Percentiles rank a stretch among this genome's conserved stretches.
Evolutionary conservation across 2,329 filamentous ascomycete genomes (phyloP).

Genomic region (Septoria linicola): DNA sequence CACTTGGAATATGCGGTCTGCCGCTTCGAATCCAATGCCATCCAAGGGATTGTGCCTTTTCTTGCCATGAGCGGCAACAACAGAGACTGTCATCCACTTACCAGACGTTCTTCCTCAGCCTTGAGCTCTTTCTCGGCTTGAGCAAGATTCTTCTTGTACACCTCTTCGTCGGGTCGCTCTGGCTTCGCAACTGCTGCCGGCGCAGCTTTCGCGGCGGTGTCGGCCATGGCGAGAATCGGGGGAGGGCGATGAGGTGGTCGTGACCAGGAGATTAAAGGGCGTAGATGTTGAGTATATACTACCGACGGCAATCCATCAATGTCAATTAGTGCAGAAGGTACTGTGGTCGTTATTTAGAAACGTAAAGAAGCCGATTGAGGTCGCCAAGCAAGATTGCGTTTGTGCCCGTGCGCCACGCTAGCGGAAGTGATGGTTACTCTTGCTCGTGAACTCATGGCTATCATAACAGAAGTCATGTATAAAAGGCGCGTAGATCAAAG

Average conservation of each 20-base stretch:
- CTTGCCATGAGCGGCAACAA: too few species aligned
- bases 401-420: too few species aligned
- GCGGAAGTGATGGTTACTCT: too few species aligned
- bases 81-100: constrained; percentile 26
- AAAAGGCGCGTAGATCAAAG: too few species aligned
- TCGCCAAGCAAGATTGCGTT: too few species aligned
- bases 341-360: too few species aligned
- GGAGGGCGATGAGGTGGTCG: not conserved
- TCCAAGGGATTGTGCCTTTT: too few species aligned
- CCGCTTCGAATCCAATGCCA: not conserved
- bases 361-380: too few species aligned
- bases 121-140: constrained; percentile 85
- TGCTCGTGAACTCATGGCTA: too few species aligned
- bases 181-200: constrained; percentile 58
- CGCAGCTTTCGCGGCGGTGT: constrained; percentile 22
- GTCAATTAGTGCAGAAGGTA: too few species aligned
- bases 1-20: constrained; percentile 3
- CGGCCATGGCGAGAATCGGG: constrained; percentile 29
- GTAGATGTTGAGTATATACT: constrained; percentile 4
- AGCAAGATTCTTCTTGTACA: constrained; percentile 74
- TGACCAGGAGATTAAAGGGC: not conserved
- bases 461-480: too few species aligned
- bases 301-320: constrained; percentile 4
- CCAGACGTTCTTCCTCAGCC: constrained; percentile 65
- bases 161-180: constrained; percentile 81